Conservation (phyloP, 208 protist genomes). For the Zelonia costaricensis region DNA sequence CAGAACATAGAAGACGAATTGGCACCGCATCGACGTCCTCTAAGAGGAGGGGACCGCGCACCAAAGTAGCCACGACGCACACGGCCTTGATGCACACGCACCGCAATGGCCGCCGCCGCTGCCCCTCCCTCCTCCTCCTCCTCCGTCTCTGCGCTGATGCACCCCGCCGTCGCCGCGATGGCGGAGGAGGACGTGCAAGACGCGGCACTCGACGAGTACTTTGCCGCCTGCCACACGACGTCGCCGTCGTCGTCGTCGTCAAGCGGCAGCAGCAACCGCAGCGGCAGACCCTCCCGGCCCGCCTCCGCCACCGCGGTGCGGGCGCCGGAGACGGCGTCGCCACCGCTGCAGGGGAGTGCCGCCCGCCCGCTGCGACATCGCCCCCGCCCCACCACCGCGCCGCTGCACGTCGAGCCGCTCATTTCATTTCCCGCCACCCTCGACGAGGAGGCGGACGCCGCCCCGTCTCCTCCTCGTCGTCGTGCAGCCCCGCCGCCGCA, state of each 20-base stretch:
- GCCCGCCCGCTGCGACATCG: constrained; percentile 19
- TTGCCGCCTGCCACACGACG: constrained; percentile 34
- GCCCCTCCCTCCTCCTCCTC: neutral
- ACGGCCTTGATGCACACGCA: too few species aligned
- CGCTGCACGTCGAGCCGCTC: neutral
- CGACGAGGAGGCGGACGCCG: neutral
- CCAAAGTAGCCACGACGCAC: too few species aligned
- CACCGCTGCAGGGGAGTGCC: constrained; percentile 19
- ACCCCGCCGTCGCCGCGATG: neutral
- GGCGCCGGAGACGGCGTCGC: neutral
- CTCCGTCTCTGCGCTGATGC: neutral
- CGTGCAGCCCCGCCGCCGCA: too few species aligned
- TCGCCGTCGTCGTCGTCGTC: constrained; percentile 10
- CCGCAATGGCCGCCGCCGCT: neutral
- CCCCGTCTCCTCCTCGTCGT: too few species aligned
- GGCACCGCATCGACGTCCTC: too few species aligned
- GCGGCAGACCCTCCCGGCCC: neutral
- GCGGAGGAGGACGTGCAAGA: constrained; percentile 12
- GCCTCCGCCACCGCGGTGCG: neutral
- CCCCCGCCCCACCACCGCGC: neutral
- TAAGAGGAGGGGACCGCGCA: too few species aligned
- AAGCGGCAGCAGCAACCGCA: too few species aligned
- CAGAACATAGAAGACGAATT: too few species aligned
- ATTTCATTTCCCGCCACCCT: neutral
- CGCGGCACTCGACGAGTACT: constrained; percentile 51